Percentiles rank a stretch among this genome's conserved stretches.
Conservation (phyloP, 2,329 filamentous ascomycete genomes). For the Arthrinium puccinioides region DNA sequence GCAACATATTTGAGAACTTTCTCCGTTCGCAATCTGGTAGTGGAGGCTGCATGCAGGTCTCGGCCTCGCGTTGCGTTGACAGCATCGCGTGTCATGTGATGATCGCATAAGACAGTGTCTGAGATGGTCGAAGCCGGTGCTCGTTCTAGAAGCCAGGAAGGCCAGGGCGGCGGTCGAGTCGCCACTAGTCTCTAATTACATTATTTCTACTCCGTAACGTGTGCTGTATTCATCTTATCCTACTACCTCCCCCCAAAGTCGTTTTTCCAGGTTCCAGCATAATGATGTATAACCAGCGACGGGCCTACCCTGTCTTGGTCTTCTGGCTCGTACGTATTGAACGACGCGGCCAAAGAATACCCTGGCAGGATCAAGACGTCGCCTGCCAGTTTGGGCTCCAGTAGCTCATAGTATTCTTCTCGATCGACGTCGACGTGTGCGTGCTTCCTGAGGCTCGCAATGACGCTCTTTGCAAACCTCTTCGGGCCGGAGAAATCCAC, state of each 20-base stretch:
- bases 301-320: slow-evolving; percentile 1
- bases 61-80: no score
- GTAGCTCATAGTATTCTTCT: not conserved
- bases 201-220: no score
- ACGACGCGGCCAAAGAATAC: not conserved
- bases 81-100: no score
- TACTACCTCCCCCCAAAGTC: slow-evolving; percentile 4
- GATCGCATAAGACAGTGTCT: no score
- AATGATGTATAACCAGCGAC: slow-evolving; percentile 7
- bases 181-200: no score
- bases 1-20: no score
- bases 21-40: no score
- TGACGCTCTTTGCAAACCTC: slow-evolving; percentile 8
- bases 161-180: no score
- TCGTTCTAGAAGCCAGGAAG: no score
- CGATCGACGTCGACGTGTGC: not conserved
- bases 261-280: slow-evolving; percentile 8
- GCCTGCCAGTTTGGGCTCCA: slow-evolving; percentile 2
- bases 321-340: not conserved
- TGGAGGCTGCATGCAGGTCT: no score
- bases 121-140: no score
- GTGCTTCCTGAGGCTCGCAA: slow-evolving; percentile 4
- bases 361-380: slow-evolving; percentile 3
- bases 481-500: slow-evolving; percentile 10
- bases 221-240: no score